phyloP scores from a whole-genome alignment of 2,329 filamentous ascomycete genomes.

The Rutstroemia sp. region DNA sequence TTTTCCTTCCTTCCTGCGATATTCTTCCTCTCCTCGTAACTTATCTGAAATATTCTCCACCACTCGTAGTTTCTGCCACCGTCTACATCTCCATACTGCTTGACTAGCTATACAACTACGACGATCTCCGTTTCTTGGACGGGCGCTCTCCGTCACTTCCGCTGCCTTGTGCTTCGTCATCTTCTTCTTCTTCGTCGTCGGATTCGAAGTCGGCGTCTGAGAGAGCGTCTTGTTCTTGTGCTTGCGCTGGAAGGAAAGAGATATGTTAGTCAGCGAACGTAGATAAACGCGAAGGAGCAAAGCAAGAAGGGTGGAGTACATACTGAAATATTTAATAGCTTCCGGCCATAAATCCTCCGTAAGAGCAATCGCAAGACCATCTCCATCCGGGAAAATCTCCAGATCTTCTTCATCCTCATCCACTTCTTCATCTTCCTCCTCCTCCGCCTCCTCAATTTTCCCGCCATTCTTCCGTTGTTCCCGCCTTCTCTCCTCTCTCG shows the following conservation, averaged over 20 bases:
- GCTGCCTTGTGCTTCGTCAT: background rate
- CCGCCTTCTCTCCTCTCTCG: conserved; percentile 49
- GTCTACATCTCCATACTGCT: too few relatives aligned
- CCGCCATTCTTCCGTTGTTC: conserved; percentile 33
- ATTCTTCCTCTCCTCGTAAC: too few relatives aligned
- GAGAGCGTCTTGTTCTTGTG: conserved; percentile 60
- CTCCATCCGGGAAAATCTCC: conserved; percentile 84
- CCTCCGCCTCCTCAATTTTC: conserved; percentile 19
- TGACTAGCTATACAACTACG: background rate
- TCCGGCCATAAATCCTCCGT: conserved; percentile 84
- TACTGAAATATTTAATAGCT: conserved; percentile 88
- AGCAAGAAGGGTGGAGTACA: conserved; percentile 30
- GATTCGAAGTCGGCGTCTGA: conserved; percentile 67
- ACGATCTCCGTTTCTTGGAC: background rate
- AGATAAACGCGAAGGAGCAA: background rate
- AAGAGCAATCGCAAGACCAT: conserved; percentile 72
- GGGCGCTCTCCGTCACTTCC: background rate
- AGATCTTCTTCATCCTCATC: conserved; percentile 48
- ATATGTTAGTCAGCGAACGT: conserved; percentile 30
- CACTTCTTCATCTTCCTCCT: conserved; percentile 41
- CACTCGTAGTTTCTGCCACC: too few relatives aligned
- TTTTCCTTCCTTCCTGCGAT: too few relatives aligned
- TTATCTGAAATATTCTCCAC: too few relatives aligned
- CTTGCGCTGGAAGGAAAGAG: conserved; percentile 45
- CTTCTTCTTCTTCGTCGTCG: conserved; percentile 45